Conservation (phyloP, 768 basidiomycete species). For the Phylloporus scabripes region DNA sequence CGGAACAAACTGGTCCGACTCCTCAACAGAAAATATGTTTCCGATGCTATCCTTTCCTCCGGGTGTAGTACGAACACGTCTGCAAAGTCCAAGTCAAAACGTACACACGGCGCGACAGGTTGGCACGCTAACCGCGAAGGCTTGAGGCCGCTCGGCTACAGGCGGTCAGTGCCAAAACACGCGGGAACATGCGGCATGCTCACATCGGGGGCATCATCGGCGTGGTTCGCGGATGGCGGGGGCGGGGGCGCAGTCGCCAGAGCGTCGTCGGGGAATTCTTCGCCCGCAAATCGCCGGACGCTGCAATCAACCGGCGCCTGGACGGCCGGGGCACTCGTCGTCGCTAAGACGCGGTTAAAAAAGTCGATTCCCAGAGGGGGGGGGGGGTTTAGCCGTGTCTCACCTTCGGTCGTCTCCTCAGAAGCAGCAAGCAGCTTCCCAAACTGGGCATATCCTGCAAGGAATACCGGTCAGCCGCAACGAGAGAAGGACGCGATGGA, state of each 20-base stretch:
- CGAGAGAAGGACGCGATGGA: background rate
- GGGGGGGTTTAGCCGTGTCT: background rate
- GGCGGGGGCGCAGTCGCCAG: constrained; percentile 51
- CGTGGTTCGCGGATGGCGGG: background rate
- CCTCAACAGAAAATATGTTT: constrained; percentile 43
- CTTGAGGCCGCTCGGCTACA: constrained; percentile 24
- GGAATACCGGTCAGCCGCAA: background rate
- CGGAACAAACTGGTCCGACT: constrained; percentile 51
- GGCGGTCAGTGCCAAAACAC: background rate
- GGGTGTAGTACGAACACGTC: constrained; percentile 31
- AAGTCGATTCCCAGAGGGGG: constrained; percentile 1
- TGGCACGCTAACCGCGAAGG: constrained; percentile 44
- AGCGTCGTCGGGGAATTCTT: constrained; percentile 52
- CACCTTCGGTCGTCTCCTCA: constrained; percentile 27
- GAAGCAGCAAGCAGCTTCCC: constrained; percentile 40
- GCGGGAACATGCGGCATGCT: background rate
- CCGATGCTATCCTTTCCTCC: constrained; percentile 28
- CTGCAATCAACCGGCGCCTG: constrained; percentile 1
- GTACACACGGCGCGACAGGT: background rate
- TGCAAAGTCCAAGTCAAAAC: constrained; percentile 14
- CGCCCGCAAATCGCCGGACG: constrained; percentile 13
- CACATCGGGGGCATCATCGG: background rate
- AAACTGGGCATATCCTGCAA: constrained; percentile 65
- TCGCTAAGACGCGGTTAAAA: constrained; percentile 1
- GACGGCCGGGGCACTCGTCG: constrained; percentile 6